phyloP scores from a whole-genome alignment of 2,329 filamentous ascomycete species.

The Stemphylium lycopersici region DNA sequence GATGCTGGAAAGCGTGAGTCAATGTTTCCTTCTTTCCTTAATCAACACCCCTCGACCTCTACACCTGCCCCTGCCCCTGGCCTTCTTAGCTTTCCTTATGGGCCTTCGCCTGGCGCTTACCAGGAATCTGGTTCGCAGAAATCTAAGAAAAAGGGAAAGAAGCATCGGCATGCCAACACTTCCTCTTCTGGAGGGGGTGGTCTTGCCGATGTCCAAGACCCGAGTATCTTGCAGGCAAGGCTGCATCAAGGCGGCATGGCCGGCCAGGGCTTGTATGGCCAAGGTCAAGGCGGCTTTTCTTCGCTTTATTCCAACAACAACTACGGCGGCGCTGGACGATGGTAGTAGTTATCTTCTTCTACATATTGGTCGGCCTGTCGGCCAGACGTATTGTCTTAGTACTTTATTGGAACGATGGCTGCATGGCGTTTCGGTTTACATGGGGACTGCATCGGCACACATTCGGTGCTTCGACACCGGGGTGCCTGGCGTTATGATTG shows the following conservation, averaged over 20 bases:
- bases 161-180: slow-evolving; percentile 99
- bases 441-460: slow-evolving; percentile 49
- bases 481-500: slow-evolving; percentile 48
- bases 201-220: slow-evolving; percentile 99
- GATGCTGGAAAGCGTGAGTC: slow-evolving; percentile 98
- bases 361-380: slow-evolving; percentile 36
- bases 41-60: slow-evolving; percentile 82
- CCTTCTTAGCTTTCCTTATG: slow-evolving; percentile 91
- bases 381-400: slow-evolving; percentile 42
- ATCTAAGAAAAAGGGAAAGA: slow-evolving; percentile 99
- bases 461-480: slow-evolving; percentile 38
- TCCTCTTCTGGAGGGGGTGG: slow-evolving; percentile 99
- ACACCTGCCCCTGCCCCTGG: slow-evolving; percentile 87
- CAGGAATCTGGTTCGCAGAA: slow-evolving; percentile 88
- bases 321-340: slow-evolving; percentile 48
- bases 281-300: slow-evolving; percentile 92
- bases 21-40: slow-evolving; percentile 90
- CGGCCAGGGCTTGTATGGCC: slow-evolving; percentile 88
- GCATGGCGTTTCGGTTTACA: slow-evolving; percentile 47
- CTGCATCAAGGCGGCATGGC: slow-evolving; percentile 85
- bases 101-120: slow-evolving; percentile 81
- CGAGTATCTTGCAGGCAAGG: slow-evolving; percentile 98
- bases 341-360: slow-evolving; percentile 45
- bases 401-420: slow-evolving; percentile 39
- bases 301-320: slow-evolving; percentile 75